phyloP scores from a whole-genome alignment of 768 basidiomycete species.

The Hemileccinum rubropunctum region DNA sequence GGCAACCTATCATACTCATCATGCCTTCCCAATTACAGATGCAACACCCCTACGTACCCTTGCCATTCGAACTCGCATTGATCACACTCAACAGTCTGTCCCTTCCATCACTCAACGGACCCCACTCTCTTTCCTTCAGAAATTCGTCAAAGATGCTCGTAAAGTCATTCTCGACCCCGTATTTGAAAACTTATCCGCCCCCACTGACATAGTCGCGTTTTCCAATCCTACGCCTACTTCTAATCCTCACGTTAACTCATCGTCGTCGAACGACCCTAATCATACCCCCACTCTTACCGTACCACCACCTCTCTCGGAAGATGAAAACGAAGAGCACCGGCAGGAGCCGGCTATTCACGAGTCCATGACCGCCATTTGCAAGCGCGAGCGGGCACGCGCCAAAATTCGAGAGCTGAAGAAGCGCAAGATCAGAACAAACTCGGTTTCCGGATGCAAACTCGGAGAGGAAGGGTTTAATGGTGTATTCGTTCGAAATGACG shows the following conservation, averaged over 20 bases:
- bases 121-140: constrained; percentile 53
- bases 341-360: constrained; percentile 16
- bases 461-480: constrained; percentile 34
- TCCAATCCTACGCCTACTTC: constrained; percentile 26
- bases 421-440: constrained; percentile 39
- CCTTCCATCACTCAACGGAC: constrained; percentile 42
- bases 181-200: constrained; percentile 21
- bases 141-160: constrained; percentile 52
- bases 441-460: constrained; percentile 31
- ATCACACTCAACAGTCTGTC: constrained; percentile 36
- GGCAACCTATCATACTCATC: constrained; percentile 7
- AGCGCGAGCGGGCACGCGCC: constrained; percentile 44
- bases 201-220: constrained; percentile 17
- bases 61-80: constrained; percentile 36
- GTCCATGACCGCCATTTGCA: constrained; percentile 17
- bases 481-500: constrained; percentile 54
- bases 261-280: constrained; percentile 24
- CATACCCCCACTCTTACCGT: constrained; percentile 14
- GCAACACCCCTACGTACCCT: constrained; percentile 50
- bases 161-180: constrained; percentile 49
- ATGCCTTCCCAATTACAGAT: constrained; percentile 37
- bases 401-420: constrained; percentile 59
- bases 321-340: constrained; percentile 24
- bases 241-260: constrained; percentile 25
- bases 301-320: constrained; percentile 33